Base-by-base conservation (phyloP, 495 filamentous ascomycete species). In the Penicillium parvum region DNA sequence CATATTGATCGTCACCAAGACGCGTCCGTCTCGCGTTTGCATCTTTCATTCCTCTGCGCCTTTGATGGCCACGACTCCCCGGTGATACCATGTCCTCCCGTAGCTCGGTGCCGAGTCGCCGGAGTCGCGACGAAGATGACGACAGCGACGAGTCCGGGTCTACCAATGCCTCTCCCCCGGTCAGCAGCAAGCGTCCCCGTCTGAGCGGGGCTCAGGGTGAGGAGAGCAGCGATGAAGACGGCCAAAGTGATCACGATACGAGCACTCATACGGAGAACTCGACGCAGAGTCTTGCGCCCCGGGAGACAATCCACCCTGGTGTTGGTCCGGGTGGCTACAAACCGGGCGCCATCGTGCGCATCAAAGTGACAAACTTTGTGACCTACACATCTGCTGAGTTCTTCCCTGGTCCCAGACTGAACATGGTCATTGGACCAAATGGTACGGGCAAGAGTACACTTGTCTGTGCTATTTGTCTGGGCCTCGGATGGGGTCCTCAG, bases 371-470 rank as follows among this genome's bases (percentile, higher is more conserved):
- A n/a, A 85, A 97, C 55, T 99, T 99, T 57, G 89, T 99, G 19
- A 99, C 94, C 0, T 99, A 97, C 63, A 88, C 82, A 10, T 78
- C 83, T 20, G 90, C 88, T 37, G 88, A 92, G 49, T 95, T 96
- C 63, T 78, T 79, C 36, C 88, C 87, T 3, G 92, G 92, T 0
- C 90, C 94, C 9, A 92, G 85, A 52, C 61, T 99, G 53, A 99
- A 99, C 59, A 97, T 99, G 94, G 82, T 99, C 43, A 96, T 99
- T 52, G 92, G 92, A 0, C 92, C 92, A 7, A 99, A 99, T 58
- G 92, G 92, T 32, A 96, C 92, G 0, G 92, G 92, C 32, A 99
- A 99, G 61, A 96, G 90, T 71, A 95, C 94, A 0, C 77, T 99
- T 21, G 92, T 99, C 20, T 97, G 92, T 65, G 92, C 94, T 19